These are phyloP conservation scores for Letharia lupina DNA, from an alignment of 495 filamentous ascomycete genomes.

Conservation along the genomic window DNA sequence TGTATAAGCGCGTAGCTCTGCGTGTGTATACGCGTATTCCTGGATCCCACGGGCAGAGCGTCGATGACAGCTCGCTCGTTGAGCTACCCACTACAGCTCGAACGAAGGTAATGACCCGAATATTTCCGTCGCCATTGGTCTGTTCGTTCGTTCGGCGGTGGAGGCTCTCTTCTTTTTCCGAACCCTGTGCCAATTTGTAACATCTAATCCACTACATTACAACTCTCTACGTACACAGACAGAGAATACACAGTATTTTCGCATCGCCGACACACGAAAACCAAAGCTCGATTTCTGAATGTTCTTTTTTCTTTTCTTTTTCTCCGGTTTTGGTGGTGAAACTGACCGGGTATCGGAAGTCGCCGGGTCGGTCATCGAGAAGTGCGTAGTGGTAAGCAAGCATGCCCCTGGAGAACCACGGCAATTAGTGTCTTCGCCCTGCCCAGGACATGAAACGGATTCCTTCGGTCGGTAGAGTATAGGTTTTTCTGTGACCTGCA, in stretches of 20 bases:
- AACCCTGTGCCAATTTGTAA: too few relatives aligned
- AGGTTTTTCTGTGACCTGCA: too few relatives aligned
- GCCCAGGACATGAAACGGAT: background rate
- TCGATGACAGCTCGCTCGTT: too few relatives aligned
- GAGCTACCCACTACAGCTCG: too few relatives aligned
- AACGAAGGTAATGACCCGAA: too few relatives aligned
- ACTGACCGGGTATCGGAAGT: conserved; percentile 2
- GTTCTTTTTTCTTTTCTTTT: too few relatives aligned
- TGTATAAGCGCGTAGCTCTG: background rate
- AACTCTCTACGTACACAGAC: background rate
- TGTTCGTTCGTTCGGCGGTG: too few relatives aligned
- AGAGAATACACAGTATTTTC: background rate
- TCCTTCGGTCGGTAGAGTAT: background rate
- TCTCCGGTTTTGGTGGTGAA: background rate
- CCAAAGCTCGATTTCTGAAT: background rate
- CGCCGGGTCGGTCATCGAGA: conserved; percentile 19
- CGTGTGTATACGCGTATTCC: background rate
- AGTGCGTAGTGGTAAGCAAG: conserved; percentile 5
- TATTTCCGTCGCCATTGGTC: too few relatives aligned
- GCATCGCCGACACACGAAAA: background rate
- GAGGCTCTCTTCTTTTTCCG: too few relatives aligned
- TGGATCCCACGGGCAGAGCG: too few relatives aligned
- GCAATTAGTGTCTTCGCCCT: background rate
- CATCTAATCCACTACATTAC: too few relatives aligned
- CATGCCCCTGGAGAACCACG: background rate